Evolutionary conservation across 495 filamentous ascomycete species (phyloP).

Genomic region (Aspergillus indologenus): DNA sequence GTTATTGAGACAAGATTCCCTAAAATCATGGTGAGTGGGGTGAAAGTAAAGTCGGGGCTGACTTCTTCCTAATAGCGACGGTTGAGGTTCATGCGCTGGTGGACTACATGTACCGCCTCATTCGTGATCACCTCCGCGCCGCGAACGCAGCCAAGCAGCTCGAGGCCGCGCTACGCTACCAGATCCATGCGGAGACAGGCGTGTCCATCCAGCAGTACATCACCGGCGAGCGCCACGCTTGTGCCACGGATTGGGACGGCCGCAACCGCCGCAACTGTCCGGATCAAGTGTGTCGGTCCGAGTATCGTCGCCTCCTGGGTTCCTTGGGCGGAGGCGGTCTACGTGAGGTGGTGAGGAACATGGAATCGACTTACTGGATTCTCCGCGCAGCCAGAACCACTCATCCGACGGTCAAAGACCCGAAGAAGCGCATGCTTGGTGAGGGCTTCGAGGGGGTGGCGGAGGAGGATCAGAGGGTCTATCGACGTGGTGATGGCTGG

Average conservation of each 20-base stretch:
- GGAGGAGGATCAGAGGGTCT: constrained; percentile 22
- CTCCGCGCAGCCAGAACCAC: constrained; percentile 38
- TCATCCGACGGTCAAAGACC: constrained; percentile 29
- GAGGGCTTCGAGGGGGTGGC: constrained; percentile 30
- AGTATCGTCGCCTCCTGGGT: constrained; percentile 19
- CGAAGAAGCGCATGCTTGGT: constrained; percentile 31
- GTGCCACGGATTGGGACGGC: constrained; percentile 36
- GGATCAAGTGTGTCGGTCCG: constrained; percentile 25
- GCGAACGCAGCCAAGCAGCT: constrained; percentile 1
- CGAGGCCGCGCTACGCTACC: constrained; percentile 22
- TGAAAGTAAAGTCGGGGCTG: too few species aligned
- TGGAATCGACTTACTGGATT: constrained; percentile 39
- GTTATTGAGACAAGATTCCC: background rate
- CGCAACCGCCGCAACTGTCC: constrained; percentile 22
- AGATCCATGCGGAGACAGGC: constrained; percentile 27
- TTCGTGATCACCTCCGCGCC: constrained; percentile 35
- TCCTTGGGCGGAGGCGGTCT: constrained; percentile 12
- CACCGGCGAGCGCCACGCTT: constrained; percentile 32
- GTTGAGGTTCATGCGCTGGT: constrained; percentile 23
- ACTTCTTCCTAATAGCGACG: constrained; percentile 14
- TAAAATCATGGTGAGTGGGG: background rate
- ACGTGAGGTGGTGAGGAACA: constrained; percentile 16
- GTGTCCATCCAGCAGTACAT: constrained; percentile 10
- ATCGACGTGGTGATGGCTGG: constrained; percentile 38
- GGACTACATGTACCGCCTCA: constrained; percentile 34